Conservation (phyloP, 108 stramenopile species). For the Skeletonema potamos region DNA sequence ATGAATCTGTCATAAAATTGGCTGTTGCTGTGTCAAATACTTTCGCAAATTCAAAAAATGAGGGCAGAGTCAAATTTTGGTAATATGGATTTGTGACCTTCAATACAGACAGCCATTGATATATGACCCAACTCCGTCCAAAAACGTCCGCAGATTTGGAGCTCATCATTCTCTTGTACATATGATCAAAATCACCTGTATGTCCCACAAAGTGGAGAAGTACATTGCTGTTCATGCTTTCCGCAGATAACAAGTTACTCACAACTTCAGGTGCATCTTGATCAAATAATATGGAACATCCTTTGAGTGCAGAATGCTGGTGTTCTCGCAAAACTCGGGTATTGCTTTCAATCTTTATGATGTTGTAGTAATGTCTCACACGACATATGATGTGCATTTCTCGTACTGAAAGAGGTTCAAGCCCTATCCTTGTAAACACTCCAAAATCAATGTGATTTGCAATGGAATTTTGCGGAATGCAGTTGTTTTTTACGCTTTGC, state of each 20-base stretch:
- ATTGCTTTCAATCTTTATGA: slow-evolving; percentile 17
- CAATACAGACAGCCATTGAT: slow-evolving; percentile 19
- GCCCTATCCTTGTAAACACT: neutral
- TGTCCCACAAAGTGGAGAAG: slow-evolving; percentile 14
- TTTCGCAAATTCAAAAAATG: neutral
- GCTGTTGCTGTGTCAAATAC: neutral
- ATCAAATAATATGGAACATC: slow-evolving; percentile 11
- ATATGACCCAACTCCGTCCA: slow-evolving; percentile 12
- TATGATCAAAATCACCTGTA: slow-evolving; percentile 5
- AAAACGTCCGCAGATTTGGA: slow-evolving; percentile 7
- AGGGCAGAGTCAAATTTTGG: neutral
- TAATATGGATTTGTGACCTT: slow-evolving; percentile 2
- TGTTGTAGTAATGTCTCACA: slow-evolving; percentile 7
- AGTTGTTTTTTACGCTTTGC: neutral
- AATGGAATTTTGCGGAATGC: neutral
- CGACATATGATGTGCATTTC: slow-evolving; percentile 7
- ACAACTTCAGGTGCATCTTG: slow-evolving; percentile 10
- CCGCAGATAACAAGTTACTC: neutral
- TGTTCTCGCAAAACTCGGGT: slow-evolving; percentile 6
- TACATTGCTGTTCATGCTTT: slow-evolving; percentile 9
- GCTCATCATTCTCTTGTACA: slow-evolving; percentile 5
- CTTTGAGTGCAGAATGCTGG: slow-evolving; percentile 6
- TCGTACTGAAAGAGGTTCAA: neutral
- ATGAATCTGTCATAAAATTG: neutral
- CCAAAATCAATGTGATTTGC: slow-evolving; percentile 9